Evolutionary conservation across 495 filamentous ascomycete genomes (phyloP), one percentile per base, ranked within the genome.

Genomic region (Trichocladium uniseriatum): DNA sequence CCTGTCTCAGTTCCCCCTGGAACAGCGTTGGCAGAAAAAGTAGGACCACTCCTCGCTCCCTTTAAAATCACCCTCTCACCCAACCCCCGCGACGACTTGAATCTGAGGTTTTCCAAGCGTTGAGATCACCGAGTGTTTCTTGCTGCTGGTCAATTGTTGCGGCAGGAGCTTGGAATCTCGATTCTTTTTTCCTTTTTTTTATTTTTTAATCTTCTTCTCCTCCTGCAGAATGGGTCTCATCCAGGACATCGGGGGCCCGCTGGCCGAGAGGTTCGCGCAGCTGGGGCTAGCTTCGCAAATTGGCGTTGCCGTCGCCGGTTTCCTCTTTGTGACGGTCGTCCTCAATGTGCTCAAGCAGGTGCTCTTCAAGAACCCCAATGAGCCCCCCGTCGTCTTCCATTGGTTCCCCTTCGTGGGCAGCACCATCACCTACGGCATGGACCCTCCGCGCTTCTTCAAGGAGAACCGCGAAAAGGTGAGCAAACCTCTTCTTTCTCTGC

Each of bases 361-460:
- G 3, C 66, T 89, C 44, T 81, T 84, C 64, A 81, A 75, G 59
- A 81, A 83, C 50, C 75, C 78, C 41, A 81, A 80, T 60, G 82
- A 88, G 58, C 87, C 87, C 11, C 87, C 87, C 5, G 52, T 91
- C 11, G 85, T 92, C 36, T 92, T 90, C 59, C 84, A 90, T 68
- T 89, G 80, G 80, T 78, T 92, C 55, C 87, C 87, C 5, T 61
- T 90, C 36, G 66, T 92, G 57, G 87, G 87, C 18, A 91, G 78
- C 62, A 89, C 87, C 40, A 68, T 92, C 39, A 75, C 70, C 15
- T 92, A 92, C 67, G 87, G 87, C 51, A 90, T 87, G 69, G 84
- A 92, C 59, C 87, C 87, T 8, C 87, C 85, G 54, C 73, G 68
- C 18, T 92, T 91, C 69, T 89, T 89, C 67, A 76, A 76, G 48